Base-by-base conservation (phyloP, 139 green algal genomes). In the Chlamydomonas schloesseri region DNA sequence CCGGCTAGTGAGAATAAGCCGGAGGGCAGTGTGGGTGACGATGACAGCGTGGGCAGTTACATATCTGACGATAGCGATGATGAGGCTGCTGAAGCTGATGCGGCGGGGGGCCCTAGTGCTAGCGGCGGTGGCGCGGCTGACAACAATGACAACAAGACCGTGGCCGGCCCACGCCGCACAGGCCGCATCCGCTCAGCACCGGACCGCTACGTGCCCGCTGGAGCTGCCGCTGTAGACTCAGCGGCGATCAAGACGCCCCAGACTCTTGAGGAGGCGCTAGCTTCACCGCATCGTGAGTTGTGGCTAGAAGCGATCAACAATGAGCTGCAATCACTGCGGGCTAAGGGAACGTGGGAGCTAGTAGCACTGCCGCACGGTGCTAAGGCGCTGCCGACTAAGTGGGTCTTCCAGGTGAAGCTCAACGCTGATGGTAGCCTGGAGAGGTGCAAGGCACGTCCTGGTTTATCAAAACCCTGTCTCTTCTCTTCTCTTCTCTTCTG, bases 381-480 rank as follows among this genome's bases (percentile, higher is more conserved):
- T 13, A 83, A 69, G 42, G 34, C 82, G 3, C 50, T 93, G 13
- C 75, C 70, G 65, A 47, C 60, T 26, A 73, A 65, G 28, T 83
- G 71, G 72, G 64, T 84, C 8, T 81, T 77, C 14, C 80, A 80
- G 34, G 8, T 81, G 3, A 74, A 87, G 53, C n/a, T 36, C 14
- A 60, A 75, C 36, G 37, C 60, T 28, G 60, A 76, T 28, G 77
- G 86, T 6, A 72, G 62, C 3, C 31, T 74, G 31, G 71, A 74
- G 83, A 70, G 91, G 6, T 88, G 88, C 64, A 92, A 93, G 73
- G 88, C 88, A 10, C 47, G n/a, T n/a, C n/a, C n/a, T n/a, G n/a
- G n/a, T n/a, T n/a, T n/a, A n/a, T n/a, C n/a, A n/a, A n/a, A n/a
- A n/a, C n/a, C n/a, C n/a, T n/a, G n/a, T n/a, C n/a, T n/a, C n/a